Conservation (phyloP, 2,329 filamentous ascomycete species). For the Arthroderma sp. region DNA sequence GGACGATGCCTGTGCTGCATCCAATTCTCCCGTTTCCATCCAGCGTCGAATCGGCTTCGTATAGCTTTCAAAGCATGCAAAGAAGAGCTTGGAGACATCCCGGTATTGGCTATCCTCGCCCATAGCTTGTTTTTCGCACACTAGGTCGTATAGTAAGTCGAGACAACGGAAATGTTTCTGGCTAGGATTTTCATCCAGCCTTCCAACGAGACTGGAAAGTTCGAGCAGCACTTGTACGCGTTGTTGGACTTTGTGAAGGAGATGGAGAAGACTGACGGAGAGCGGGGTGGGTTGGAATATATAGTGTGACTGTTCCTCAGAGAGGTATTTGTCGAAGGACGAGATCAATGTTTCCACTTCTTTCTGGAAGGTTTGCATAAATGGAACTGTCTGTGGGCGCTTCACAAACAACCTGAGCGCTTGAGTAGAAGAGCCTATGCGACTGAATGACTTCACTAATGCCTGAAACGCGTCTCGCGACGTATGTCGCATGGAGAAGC, state of each 20-base stretch:
- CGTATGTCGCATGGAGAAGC: slow-evolving; percentile 26
- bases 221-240: slow-evolving; percentile 45
- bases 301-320: slow-evolving; percentile 48
- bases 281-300: slow-evolving; percentile 43
- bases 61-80: slow-evolving; percentile 72
- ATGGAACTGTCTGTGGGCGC: slow-evolving; percentile 40
- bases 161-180: slow-evolving; percentile 58
- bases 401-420: slow-evolving; percentile 40
- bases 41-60: slow-evolving; percentile 66
- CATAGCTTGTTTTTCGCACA: slow-evolving; percentile 56
- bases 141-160: slow-evolving; percentile 62
- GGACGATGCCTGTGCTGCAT: slow-evolving; percentile 47
- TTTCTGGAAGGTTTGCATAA: slow-evolving; percentile 60
- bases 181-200: slow-evolving; percentile 36
- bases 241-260: slow-evolving; percentile 47
- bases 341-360: slow-evolving; percentile 47
- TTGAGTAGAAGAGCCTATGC: slow-evolving; percentile 38
- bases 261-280: slow-evolving; percentile 53
- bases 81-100: slow-evolving; percentile 58
- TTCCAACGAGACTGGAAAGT: slow-evolving; percentile 51
- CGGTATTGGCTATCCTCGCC: slow-evolving; percentile 51
- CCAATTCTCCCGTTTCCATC: slow-evolving; percentile 69
- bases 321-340: slow-evolving; percentile 48
- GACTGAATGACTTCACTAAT: slow-evolving; percentile 34
- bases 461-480: slow-evolving; percentile 24